Evolutionary conservation across 768 basidiomycete species (phyloP), one percentile per base, ranked within the genome.

Genomic region (Boletus reticuloceps): DNA sequence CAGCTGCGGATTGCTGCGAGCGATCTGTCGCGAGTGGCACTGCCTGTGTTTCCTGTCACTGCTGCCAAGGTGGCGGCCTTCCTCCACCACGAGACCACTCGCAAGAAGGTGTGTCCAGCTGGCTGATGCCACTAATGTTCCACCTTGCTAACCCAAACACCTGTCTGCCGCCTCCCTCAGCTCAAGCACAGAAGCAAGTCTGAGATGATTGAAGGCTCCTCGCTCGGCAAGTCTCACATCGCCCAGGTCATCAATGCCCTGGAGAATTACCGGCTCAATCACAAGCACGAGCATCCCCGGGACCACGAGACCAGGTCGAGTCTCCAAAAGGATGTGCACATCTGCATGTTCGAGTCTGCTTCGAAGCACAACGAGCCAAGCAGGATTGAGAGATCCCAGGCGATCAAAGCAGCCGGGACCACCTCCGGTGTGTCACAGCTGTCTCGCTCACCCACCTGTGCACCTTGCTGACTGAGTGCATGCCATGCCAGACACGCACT

Each of bases 211-310:
- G 14, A 54, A 2, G 66, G 69, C 14, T 67, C 68, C 4, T 52
- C 49, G 0, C 48, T 75, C 10, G 71, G 74, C 9, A 48, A 58
- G n/a, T 58, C 60, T 2, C 47, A 54, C 17, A 64, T 74, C 22
- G 56, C 64, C 25, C 71, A 72, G 47, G 54, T 57, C 19, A 64
- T 74, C 51, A 68, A 53, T 39, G 68, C 70, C 5, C 65, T 74
- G 5, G 64, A 74, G 54, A 43, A 57, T 22, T 54, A 65, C 48
- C 47, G 61, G 10, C 51, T 43, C 34, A 53, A 52, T 22, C 50
- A 58, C 10, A 38, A 58, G 52, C 57, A 54, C 5, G 20, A 55
- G 38, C n/a, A 55, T 6, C 44, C 48, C 5, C 3, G 13, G 13
- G 17, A 50, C 37, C 48, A 52, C 17, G 36, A 50, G 43, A 50